A percentile compares a stretch with the other conserved stretches of the same genome.
These are phyloP conservation scores for Mangifera indica DNA, from an alignment of 345 rosid genomes.

Conservation along the genomic window DNA sequence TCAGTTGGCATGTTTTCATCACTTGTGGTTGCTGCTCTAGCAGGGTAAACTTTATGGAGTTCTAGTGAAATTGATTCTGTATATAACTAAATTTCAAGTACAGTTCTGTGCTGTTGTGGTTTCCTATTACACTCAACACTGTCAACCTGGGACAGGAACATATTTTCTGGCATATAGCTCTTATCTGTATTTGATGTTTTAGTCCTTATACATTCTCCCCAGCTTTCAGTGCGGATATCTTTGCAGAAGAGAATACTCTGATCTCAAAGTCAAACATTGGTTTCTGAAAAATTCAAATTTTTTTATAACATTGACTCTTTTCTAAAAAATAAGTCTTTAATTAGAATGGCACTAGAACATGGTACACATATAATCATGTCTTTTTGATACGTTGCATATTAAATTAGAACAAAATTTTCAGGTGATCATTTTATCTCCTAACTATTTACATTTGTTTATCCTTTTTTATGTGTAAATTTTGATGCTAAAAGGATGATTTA, in stretches of 20 bases:
- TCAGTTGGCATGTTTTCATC: constrained; percentile 94
- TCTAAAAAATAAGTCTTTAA: not conserved
- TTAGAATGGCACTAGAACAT: not conserved
- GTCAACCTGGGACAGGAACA: not conserved
- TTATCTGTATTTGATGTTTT: not conserved
- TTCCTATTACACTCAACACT: not conserved
- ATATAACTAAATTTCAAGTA: not conserved
- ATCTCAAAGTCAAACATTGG: not conserved
- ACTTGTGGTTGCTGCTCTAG: constrained; percentile 85
- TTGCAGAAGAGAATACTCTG: not conserved
- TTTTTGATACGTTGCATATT: not conserved
- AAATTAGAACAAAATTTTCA: not conserved
- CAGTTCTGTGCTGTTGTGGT: not conserved
- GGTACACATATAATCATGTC: not conserved
- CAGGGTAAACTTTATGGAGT: constrained; percentile 60
- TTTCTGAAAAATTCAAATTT: not conserved
- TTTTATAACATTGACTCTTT: not conserved
- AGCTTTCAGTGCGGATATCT: not conserved
- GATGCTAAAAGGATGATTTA: constrained; percentile 11
- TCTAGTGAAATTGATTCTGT: constrained; percentile 1
- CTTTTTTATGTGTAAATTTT: constrained; percentile 8
- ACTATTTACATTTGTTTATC: no score
- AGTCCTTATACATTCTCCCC: not conserved
- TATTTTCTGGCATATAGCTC: not conserved
- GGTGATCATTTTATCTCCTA: not conserved